phyloP scores from a whole-genome alignment of 177 flowering plant genomes.

The Vitis hybrid region DNA sequence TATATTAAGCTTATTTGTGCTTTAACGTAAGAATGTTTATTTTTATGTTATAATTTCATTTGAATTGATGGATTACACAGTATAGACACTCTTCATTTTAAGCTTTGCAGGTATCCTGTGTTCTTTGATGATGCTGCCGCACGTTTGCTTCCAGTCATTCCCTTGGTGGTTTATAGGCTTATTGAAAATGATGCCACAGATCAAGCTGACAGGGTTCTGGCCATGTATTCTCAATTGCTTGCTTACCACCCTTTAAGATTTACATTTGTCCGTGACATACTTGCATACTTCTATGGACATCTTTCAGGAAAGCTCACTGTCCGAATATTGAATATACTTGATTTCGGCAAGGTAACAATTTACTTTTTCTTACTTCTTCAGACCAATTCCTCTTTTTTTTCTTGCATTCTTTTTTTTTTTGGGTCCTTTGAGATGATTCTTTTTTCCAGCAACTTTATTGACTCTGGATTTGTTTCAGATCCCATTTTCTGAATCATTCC shows the following conservation, averaged over 20 bases:
- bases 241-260: slow-evolving; percentile 85
- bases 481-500: slow-evolving; percentile 94
- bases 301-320: slow-evolving; percentile 87
- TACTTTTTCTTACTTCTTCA: neutral
- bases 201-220: slow-evolving; percentile 78
- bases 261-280: slow-evolving; percentile 94
- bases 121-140: slow-evolving; percentile 97
- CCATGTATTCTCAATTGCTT: slow-evolving; percentile 59
- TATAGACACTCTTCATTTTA: slow-evolving; percentile 1
- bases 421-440: neutral
- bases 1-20: neutral
- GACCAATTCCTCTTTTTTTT: neutral
- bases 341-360: slow-evolving; percentile 70
- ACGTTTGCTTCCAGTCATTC: slow-evolving; percentile 95
- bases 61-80: neutral
- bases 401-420: neutral
- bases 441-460: slow-evolving; percentile 2
- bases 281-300: slow-evolving; percentile 95
- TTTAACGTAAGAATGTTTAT: neutral
- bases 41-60: neutral
- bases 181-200: slow-evolving; percentile 94
- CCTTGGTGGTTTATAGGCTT: slow-evolving; percentile 79
- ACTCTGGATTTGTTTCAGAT: slow-evolving; percentile 51
- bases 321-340: slow-evolving; percentile 78
- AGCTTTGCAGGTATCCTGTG: slow-evolving; percentile 68